These are phyloP conservation scores for Talaromyces islandicus DNA, from an alignment of 2,329 filamentous ascomycete species.

Conservation along the genomic window DNA sequence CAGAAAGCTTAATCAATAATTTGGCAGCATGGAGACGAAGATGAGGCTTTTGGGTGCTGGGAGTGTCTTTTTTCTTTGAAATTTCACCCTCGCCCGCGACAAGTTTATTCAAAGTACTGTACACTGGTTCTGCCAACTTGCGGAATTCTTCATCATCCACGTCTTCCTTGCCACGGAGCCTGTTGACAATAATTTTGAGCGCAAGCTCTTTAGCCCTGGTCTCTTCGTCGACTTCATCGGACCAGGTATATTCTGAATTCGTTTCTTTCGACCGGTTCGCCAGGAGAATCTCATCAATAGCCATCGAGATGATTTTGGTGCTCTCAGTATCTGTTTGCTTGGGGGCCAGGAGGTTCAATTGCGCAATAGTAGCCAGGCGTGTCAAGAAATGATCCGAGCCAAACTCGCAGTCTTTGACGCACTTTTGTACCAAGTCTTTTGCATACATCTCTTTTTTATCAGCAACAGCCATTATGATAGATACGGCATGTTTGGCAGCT, in stretches of 20 bases:
- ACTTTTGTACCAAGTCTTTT: slow-evolving; percentile 72
- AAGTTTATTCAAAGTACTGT: slow-evolving; percentile 71
- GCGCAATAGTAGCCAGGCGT: slow-evolving; percentile 44
- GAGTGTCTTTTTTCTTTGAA: slow-evolving; percentile 68
- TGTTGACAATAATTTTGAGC: slow-evolving; percentile 79
- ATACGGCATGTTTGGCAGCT: slow-evolving; percentile 89
- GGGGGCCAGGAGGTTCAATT: slow-evolving; percentile 71
- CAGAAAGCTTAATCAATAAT: slow-evolving; percentile 76
- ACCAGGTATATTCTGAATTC: slow-evolving; percentile 60
- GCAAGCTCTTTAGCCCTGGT: slow-evolving; percentile 77
- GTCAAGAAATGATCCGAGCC: slow-evolving; percentile 68
- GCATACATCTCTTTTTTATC: slow-evolving; percentile 79
- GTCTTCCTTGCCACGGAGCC: slow-evolving; percentile 62
- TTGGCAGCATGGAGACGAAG: slow-evolving; percentile 77
- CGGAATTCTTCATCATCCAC: slow-evolving; percentile 38
- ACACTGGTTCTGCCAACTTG: slow-evolving; percentile 59
- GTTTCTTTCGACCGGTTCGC: slow-evolving; percentile 54
- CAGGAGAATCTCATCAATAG: slow-evolving; percentile 67
- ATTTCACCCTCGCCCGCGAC: slow-evolving; percentile 73
- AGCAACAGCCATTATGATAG: slow-evolving; percentile 73
- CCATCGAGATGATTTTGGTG: slow-evolving; percentile 72
- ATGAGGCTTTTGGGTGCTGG: slow-evolving; percentile 70
- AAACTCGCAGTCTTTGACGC: slow-evolving; percentile 67
- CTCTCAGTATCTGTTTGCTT: slow-evolving; percentile 66
- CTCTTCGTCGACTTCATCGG: slow-evolving; percentile 70